These are phyloP conservation scores for Hypericum androsaemum DNA, from an alignment of 345 rosid genomes.

Conservation along the genomic window DNA sequence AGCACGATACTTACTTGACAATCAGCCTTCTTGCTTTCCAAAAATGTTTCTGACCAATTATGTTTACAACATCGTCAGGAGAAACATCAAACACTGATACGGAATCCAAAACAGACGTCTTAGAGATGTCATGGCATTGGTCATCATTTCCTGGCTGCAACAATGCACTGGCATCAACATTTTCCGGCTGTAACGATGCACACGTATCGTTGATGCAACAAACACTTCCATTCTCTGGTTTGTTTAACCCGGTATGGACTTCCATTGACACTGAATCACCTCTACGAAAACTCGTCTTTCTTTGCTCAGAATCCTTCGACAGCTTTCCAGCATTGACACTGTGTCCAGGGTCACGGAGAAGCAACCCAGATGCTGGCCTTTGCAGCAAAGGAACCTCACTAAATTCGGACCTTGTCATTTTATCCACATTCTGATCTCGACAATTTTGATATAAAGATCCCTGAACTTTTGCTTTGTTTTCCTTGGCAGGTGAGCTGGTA, in stretches of 20 bases:
- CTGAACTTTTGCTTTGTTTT: conserved; percentile 15
- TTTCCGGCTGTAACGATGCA: too few relatives aligned
- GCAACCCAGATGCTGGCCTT: conserved; percentile 20
- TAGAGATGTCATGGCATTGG: conserved; percentile 44
- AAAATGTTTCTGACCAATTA: conserved; percentile 78
- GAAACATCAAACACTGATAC: conserved; percentile 42
- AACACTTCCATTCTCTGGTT: conserved; percentile 24
- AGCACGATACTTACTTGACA: conserved; percentile 56
- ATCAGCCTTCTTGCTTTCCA: conserved; percentile 90
- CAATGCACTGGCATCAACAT: too few relatives aligned
- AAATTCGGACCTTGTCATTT: conserved; percentile 21
- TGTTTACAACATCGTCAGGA: conserved; percentile 83
- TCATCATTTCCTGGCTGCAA: conserved; percentile 32
- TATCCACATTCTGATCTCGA: conserved; percentile 12
- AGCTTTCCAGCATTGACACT: conserved; percentile 16
- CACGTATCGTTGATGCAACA: conserved; percentile 19
- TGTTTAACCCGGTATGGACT: conserved; percentile 22
- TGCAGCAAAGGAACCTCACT: conserved; percentile 25
- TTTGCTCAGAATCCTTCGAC: conserved; percentile 21
- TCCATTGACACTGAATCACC: conserved; percentile 21
- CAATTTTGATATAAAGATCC: too few relatives aligned
- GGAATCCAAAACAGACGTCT: conserved; percentile 63
- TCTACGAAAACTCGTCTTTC: conserved; percentile 16
- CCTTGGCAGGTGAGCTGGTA: conserved; percentile 10
- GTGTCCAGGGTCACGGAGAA: conserved; percentile 14